Evolutionary conservation across 805 yeast species (phyloP).

Genomic region (Komagataella phaffii): DNA sequence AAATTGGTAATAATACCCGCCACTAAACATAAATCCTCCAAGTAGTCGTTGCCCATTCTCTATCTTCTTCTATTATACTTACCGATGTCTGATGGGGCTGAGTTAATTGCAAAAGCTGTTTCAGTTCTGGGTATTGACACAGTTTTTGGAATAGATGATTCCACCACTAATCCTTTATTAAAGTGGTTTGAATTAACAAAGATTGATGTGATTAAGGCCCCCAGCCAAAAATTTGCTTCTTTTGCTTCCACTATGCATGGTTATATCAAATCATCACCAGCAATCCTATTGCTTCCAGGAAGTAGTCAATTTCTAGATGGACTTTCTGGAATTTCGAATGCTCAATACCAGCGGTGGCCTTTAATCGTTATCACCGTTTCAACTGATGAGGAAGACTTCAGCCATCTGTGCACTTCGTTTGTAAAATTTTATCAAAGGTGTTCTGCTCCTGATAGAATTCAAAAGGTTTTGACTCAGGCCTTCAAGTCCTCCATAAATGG

Average conservation of each 20-base stretch:
- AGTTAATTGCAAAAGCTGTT: slow-evolving; percentile 33
- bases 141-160: slow-evolving; percentile 60
- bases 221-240: slow-evolving; percentile 66
- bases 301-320: slow-evolving; percentile 68
- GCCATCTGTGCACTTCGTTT: slow-evolving; percentile 48
- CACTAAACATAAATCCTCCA: neutral
- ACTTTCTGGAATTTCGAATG: slow-evolving; percentile 51
- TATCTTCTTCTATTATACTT: neutral
- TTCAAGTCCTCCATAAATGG: slow-evolving; percentile 32
- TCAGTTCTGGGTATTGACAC: slow-evolving; percentile 35
- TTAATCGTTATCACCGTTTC: slow-evolving; percentile 55
- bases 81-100: slow-evolving; percentile 22
- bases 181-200: slow-evolving; percentile 45
- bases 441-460: slow-evolving; percentile 23
- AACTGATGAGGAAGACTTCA: slow-evolving; percentile 50
- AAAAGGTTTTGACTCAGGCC: slow-evolving; percentile 28
- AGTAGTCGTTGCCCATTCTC: neutral
- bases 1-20: neutral
- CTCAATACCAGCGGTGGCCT: slow-evolving; percentile 53
- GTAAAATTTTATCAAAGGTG: slow-evolving; percentile 36
- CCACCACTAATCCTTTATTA: slow-evolving; percentile 41
- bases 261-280: slow-evolving; percentile 49
- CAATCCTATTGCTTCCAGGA: slow-evolving; percentile 58
- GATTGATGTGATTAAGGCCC: slow-evolving; percentile 42
- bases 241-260: slow-evolving; percentile 69